phyloP scores from a whole-genome alignment of 2,329 filamentous ascomycete species.

The Talaromyces marneffei region DNA sequence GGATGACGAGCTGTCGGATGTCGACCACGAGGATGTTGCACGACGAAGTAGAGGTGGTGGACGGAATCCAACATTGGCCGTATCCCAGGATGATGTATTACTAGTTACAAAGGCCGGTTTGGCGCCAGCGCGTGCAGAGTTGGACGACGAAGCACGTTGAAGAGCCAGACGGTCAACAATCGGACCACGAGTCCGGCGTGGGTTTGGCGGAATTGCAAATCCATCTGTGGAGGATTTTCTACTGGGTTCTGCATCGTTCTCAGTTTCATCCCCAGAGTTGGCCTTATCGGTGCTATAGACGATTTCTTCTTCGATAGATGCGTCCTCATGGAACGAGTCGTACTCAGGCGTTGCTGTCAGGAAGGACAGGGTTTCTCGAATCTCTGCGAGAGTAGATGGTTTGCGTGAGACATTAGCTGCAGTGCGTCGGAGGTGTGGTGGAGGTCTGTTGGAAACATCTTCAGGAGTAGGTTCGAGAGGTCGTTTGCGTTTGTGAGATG shows the following conservation, averaged over 20 bases:
- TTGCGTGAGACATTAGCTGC: conserved; percentile 52
- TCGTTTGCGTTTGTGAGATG: conserved; percentile 36
- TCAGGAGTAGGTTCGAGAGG: conserved; percentile 34
- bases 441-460: conserved; percentile 48
- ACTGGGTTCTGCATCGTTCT: conserved; percentile 16
- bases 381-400: conserved; percentile 70
- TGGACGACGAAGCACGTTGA: conserved; percentile 42
- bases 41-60: conserved; percentile 29
- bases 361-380: conserved; percentile 76
- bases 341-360: conserved; percentile 65
- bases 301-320: conserved; percentile 48
- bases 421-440: conserved; percentile 58
- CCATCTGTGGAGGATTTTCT: conserved; percentile 18
- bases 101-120: conserved; percentile 32
- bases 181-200: conserved; percentile 35
- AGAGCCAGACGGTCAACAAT: conserved; percentile 43
- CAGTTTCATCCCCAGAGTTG: conserved; percentile 19
- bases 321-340: conserved; percentile 51
- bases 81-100: conserved; percentile 11
- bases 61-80: conserved; percentile 28
- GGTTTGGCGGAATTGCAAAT: conserved; percentile 29
- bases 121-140: conserved; percentile 30
- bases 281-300: conserved; percentile 35
- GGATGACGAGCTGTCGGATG: conserved; percentile 20
- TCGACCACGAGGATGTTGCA: conserved; percentile 25